These are phyloP conservation scores for Dactylonectria estremocensis DNA, from an alignment of 2,329 filamentous ascomycete genomes.

Conservation along the genomic window DNA sequence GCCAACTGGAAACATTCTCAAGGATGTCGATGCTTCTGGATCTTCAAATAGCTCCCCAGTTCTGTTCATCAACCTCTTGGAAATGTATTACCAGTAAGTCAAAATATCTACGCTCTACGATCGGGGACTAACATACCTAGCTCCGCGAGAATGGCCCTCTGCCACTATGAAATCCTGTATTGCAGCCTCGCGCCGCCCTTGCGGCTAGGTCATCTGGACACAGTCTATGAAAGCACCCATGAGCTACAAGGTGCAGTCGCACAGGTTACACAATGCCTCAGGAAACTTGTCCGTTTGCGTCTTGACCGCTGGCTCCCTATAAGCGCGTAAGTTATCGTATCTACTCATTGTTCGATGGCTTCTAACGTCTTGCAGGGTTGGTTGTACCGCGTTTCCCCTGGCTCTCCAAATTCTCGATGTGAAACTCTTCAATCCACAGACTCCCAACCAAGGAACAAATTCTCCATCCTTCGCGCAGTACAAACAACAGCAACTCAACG, in stretches of 20 bases:
- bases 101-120: accelerated
- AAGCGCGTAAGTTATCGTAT: slow-evolving; percentile 39
- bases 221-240: slow-evolving; percentile 34
- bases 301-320: slow-evolving; percentile 43
- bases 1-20: slow-evolving; percentile 28
- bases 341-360: accelerated
- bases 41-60: slow-evolving; percentile 34
- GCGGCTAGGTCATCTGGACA: slow-evolving; percentile 10
- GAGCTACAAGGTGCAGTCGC: slow-evolving; percentile 43
- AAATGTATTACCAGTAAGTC: slow-evolving; percentile 48
- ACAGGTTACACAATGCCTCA: slow-evolving; percentile 39
- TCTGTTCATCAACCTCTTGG: slow-evolving; percentile 43
- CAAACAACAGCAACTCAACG: slow-evolving; percentile 43
- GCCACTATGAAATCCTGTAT: slow-evolving; percentile 44
- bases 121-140: not conserved
- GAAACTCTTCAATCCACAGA: slow-evolving; percentile 34
- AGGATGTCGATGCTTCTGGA: slow-evolving; percentile 13
- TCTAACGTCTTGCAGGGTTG: slow-evolving; percentile 34
- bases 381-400: slow-evolving; percentile 42
- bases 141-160: slow-evolving; percentile 40
- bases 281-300: slow-evolving; percentile 34
- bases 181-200: slow-evolving; percentile 30
- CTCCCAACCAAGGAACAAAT: slow-evolving; percentile 13
- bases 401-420: slow-evolving; percentile 45
- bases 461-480: slow-evolving; percentile 26